These are phyloP conservation scores for Xylaria sp. DNA, from an alignment of 2,329 filamentous ascomycete genomes.

Conservation along the genomic window DNA sequence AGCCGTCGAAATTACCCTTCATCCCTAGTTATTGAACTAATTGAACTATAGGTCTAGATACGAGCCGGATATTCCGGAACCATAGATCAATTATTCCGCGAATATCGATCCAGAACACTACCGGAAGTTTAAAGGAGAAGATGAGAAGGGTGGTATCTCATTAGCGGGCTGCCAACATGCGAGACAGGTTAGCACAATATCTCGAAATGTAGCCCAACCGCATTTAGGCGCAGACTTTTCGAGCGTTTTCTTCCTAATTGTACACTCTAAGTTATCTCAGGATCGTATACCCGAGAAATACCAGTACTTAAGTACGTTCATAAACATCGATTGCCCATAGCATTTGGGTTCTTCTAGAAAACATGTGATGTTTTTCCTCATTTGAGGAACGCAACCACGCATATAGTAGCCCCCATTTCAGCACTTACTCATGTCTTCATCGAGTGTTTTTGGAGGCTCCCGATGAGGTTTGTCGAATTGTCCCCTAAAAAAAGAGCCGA, in stretches of 20 bases:
- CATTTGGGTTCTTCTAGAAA: conserved; percentile 24
- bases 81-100: conserved; percentile 27
- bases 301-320: conserved; percentile 23
- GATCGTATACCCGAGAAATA: conserved; percentile 22
- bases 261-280: conserved; percentile 24
- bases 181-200: conserved; percentile 20
- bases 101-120: conserved; percentile 23
- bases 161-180: conserved; percentile 22
- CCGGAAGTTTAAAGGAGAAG: no score
- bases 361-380: conserved; percentile 23
- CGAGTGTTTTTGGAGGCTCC: conserved; percentile 11
- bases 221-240: conserved; percentile 22
- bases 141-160: conserved; percentile 14
- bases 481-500: conserved; percentile 25
- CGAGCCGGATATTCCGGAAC: conserved; percentile 19
- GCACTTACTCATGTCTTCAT: conserved; percentile 21
- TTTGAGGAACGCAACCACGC: conserved; percentile 16
- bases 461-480: conserved; percentile 19
- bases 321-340: conserved; percentile 26
- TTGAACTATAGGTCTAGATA: conserved; percentile 14
- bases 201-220: conserved; percentile 25
- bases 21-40: conserved; percentile 25
- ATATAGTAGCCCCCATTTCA: conserved; percentile 26
- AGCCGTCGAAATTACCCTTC: conserved; percentile 7
- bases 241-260: conserved; percentile 18